Conservation (phyloP, 495 filamentous ascomycete species). For the Penicillium macrosclerotiorum region DNA sequence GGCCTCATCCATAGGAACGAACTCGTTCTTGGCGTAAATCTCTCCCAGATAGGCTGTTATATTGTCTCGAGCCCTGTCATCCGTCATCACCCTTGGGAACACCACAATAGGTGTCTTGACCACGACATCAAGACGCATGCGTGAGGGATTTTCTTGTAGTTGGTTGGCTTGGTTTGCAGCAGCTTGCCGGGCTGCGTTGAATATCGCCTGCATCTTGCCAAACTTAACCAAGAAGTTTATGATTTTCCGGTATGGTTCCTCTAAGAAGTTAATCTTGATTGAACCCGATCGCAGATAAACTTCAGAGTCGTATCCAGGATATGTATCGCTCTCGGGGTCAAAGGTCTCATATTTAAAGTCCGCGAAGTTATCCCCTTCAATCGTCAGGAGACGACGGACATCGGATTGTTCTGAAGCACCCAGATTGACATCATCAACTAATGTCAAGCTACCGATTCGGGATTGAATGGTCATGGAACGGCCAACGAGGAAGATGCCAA, state of each 20-base stretch:
- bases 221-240: constrained; percentile 97
- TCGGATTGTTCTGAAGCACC: constrained; percentile 77
- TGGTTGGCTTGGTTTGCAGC: constrained; percentile 93
- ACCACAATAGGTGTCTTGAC: constrained; percentile 94
- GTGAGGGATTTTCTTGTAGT: constrained; percentile 82
- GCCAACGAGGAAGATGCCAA: constrained; percentile 84
- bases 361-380: constrained; percentile 93
- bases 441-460: constrained; percentile 78
- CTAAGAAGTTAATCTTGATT: constrained; percentile 92
- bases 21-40: constrained; percentile 93
- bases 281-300: constrained; percentile 87
- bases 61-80: constrained; percentile 68
- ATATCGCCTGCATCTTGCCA: constrained; percentile 98
- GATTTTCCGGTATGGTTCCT: constrained; percentile 97
- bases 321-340: constrained; percentile 67
- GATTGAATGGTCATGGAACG: constrained; percentile 82
- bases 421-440: constrained; percentile 93
- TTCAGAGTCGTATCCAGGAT: constrained; percentile 94
- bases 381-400: constrained; percentile 84
- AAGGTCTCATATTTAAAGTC: constrained; percentile 98
- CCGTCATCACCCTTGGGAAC: constrained; percentile 71
- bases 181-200: constrained; percentile 93
- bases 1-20: constrained; percentile 74
- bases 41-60: constrained; percentile 93
- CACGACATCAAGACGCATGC: constrained; percentile 89